Evolutionary conservation across 192 early-diverging fungal species (phyloP), one percentile per base, ranked within the genome.

Genomic region (Gryganskiella cystojenkinii): DNA sequence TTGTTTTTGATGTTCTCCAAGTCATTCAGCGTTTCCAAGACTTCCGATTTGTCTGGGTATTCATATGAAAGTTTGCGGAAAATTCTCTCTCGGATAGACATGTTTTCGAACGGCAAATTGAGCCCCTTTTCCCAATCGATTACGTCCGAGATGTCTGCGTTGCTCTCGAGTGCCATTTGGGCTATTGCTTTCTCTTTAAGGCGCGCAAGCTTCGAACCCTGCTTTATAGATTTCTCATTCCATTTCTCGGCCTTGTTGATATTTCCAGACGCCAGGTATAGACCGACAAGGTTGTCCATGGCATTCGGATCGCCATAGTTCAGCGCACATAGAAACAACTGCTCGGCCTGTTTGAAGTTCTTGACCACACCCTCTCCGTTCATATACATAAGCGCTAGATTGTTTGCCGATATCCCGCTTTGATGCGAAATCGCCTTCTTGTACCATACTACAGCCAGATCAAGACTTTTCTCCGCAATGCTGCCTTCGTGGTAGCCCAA

Each of bases 251-350:
- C 66, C 66, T 68, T 68, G 66, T 59, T 68, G 47, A 68, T 59
- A 56, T 68, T 68, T 68, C 66, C 66, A 59, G 66, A 68, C 34
- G 45, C 34, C 45, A 68, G 56, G 58, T 68, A 68, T 44, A 68
- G 66, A 68, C 0, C 27, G 56, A 68, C 66, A 52, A 68, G 55
- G 56, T 68, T 68, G 66, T 68, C 66, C 66, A 68, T 68, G 56
- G 66, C 66, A 46, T 68, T 68, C 56, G 66, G 66, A 68, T 68
- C 66, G 66, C 66, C 66, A 50, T 68, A 68, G 56, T 68, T 68
- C 66, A 68, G 55, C 35, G 66, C 66, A 68, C 66, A 68, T 52
- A 68, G 51, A 59, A 68, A 68, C 66, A 68, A 25, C 66, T 59
- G 56, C 66, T 68, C 66, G 56, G 66, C 56, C 35, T 59, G 56